These are phyloP conservation scores for Puccinellia tenuiflora DNA, from an alignment of 176 grass and related monocot species.

Conservation along the genomic window DNA sequence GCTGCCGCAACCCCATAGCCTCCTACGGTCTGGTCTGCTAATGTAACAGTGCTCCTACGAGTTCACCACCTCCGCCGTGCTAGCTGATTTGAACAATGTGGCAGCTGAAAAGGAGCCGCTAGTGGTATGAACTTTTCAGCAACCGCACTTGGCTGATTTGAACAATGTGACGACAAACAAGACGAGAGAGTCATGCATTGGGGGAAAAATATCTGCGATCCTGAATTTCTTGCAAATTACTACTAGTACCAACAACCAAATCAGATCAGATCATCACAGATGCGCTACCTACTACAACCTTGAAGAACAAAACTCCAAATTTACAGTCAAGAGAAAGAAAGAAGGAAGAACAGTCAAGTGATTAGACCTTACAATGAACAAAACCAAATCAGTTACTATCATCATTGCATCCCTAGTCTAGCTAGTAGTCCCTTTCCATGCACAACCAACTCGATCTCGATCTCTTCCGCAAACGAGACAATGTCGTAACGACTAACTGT, in stretches of 20 bases:
- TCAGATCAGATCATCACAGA: neutral
- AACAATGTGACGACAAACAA: neutral
- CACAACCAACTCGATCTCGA: neutral
- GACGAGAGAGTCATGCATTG: neutral
- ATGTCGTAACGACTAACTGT: neutral
- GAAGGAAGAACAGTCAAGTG: conserved; percentile 35
- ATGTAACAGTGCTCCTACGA: neutral
- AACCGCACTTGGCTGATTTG: neutral
- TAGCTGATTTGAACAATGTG: neutral
- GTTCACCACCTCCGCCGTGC: neutral
- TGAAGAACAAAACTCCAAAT: conserved; percentile 42
- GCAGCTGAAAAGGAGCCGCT: neutral
- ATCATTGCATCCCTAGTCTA: conserved; percentile 10
- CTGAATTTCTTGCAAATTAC: neutral
- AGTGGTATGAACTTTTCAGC: neutral
- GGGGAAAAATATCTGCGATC: neutral
- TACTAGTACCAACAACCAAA: neutral
- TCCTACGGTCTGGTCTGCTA: neutral
- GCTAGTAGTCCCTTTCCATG: neutral
- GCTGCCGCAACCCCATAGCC: neutral
- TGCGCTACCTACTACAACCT: neutral
- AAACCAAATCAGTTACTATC: conserved; percentile 38
- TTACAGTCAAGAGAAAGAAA: conserved; percentile 25
- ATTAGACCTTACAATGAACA: conserved; percentile 41
- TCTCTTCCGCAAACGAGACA: neutral